A percentile compares a stretch with the other conserved stretches of the same genome.
Conservation (phyloP, 192 early-diverging fungal genomes). For the Coemansia sp. region DNA sequence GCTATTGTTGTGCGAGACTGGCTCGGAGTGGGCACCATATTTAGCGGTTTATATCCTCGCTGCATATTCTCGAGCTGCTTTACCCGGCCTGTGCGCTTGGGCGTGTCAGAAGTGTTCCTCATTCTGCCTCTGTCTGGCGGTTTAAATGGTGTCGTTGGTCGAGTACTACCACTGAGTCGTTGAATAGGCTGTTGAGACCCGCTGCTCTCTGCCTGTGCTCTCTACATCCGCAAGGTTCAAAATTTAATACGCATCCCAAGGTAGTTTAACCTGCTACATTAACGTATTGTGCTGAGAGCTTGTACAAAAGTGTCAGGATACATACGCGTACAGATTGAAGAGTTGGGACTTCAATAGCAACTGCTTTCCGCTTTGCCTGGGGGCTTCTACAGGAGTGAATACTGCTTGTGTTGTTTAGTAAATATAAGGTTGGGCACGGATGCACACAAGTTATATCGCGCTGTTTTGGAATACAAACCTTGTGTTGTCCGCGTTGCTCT, state of each 20-base stretch:
- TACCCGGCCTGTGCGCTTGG: conserved; percentile 1
- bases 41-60: neutral
- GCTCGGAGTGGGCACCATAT: neutral
- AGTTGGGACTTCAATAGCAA: conserved; percentile 13
- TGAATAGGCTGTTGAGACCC: neutral
- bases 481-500: conserved; percentile 12
- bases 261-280: neutral
- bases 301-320: neutral
- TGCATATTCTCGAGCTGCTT: conserved; percentile 4
- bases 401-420: neutral
- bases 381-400: conserved; percentile 4
- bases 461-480: conserved; percentile 9
- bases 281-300: neutral
- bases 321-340: conserved; percentile 9
- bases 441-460: neutral
- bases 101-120: neutral
- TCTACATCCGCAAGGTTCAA: conserved; percentile 5
- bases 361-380: conserved; percentile 6
- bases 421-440: neutral
- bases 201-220: neutral
- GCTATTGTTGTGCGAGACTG: neutral
- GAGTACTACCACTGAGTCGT: neutral
- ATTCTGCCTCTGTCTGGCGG: neutral
- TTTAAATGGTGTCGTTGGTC: neutral
- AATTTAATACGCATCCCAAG: neutral